Evolutionary conservation across 768 basidiomycete genomes (phyloP).

Genomic region (Lactarius hengduanensis): DNA sequence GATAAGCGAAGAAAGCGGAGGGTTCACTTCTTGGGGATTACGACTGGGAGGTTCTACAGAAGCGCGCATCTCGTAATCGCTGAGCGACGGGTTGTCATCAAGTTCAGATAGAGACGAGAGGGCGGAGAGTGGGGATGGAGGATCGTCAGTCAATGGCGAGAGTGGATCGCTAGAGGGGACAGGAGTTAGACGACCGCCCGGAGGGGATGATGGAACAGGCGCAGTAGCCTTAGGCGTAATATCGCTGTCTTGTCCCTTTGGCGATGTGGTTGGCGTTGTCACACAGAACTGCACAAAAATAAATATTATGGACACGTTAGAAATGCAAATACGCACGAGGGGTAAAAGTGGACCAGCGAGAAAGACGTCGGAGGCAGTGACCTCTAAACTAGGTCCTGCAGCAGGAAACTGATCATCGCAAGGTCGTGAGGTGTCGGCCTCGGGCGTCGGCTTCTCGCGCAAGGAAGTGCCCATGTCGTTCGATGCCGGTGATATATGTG

Average conservation of each 20-base stretch:
- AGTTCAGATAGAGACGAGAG: conserved; percentile 22
- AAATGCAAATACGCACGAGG: conserved; percentile 3
- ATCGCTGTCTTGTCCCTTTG: conserved; percentile 5
- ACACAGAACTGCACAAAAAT: conserved; percentile 4
- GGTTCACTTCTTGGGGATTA: neutral
- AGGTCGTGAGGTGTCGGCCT: neutral
- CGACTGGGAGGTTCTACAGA: conserved; percentile 4
- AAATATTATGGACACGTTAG: neutral
- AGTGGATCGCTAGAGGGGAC: neutral
- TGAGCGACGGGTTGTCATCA: conserved; percentile 1
- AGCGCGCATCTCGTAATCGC: neutral
- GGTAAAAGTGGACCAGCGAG: neutral
- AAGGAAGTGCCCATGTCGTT: neutral
- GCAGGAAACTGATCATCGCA: neutral
- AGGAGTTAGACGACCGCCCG: conserved; percentile 6
- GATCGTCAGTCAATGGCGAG: conserved; percentile 8
- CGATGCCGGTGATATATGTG: neutral
- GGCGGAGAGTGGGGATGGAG: conserved; percentile 21
- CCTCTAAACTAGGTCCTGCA: conserved; percentile 2
- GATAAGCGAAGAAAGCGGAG: neutral
- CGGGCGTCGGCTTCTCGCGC: neutral
- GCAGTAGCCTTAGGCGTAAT: conserved; percentile 16
- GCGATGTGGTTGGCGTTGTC: neutral
- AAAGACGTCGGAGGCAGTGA: conserved; percentile 1
- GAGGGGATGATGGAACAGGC: neutral